These are phyloP conservation scores for Chlorella sp. DNA, from an alignment of 139 green algal species.

Conservation along the genomic window DNA sequence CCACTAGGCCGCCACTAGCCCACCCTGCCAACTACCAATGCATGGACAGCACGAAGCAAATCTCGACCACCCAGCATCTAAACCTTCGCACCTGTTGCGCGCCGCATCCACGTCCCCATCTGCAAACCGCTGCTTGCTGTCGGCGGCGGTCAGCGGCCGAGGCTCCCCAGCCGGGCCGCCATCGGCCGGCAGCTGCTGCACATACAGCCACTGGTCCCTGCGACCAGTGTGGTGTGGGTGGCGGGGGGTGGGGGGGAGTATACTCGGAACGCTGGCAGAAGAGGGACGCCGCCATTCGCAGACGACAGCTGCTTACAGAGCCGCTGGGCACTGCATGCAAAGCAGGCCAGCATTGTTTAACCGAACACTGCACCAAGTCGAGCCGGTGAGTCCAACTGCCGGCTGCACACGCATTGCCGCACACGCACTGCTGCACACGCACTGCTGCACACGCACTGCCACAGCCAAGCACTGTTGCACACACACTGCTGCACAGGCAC, in stretches of 20 bases:
- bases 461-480: neutral
- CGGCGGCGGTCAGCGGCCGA: conserved; percentile 42
- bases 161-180: conserved; percentile 3
- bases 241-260: too few relatives aligned
- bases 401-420: too few relatives aligned
- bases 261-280: too few relatives aligned
- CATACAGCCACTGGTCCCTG: conserved; percentile 78
- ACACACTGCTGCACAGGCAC: neutral
- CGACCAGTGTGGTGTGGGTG: too few relatives aligned
- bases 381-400: too few relatives aligned
- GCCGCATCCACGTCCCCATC: conserved; percentile 52
- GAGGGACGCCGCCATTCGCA: too few relatives aligned
- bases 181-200: conserved; percentile 39
- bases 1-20: too few relatives aligned
- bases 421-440: neutral
- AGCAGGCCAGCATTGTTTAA: too few relatives aligned
- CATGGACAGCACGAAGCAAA: neutral
- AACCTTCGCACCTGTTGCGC: conserved; percentile 21
- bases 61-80: neutral
- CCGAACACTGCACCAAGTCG: too few relatives aligned
- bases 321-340: too few relatives aligned
- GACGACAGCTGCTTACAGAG: too few relatives aligned
- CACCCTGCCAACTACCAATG: too few relatives aligned
- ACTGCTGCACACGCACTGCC: neutral
- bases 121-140: conserved; percentile 62